phyloP scores from a whole-genome alignment of 2,329 filamentous ascomycete species.

The Aspergillus nomiae region DNA sequence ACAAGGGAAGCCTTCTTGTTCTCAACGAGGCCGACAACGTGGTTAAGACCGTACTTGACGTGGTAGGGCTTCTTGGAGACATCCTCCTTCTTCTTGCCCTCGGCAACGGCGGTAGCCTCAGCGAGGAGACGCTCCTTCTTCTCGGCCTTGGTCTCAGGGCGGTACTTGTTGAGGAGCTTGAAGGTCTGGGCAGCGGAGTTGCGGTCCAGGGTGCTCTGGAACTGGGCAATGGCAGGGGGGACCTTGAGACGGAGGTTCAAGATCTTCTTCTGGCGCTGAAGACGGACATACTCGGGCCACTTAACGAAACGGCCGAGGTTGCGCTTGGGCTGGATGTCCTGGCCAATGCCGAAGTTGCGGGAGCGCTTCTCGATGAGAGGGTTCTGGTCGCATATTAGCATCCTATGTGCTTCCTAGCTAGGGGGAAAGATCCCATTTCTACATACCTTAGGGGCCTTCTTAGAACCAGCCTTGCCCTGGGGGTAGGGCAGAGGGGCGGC shows the following conservation, averaged over 20 bases:
- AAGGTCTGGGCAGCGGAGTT: constrained; percentile 96
- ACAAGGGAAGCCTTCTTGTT: constrained; percentile 99
- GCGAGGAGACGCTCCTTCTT: constrained; percentile 99
- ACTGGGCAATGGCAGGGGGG: constrained; percentile 94
- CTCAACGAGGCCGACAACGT: constrained; percentile 95
- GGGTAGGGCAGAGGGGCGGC: constrained; percentile 95
- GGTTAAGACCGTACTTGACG: constrained; percentile 99
- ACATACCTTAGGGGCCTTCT: constrained; percentile 97
- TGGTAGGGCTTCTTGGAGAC: constrained; percentile 99
- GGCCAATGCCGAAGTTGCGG: constrained; percentile 97
- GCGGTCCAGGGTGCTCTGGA: constrained; percentile 94
- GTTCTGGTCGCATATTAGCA: constrained; percentile 64
- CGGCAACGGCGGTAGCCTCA: constrained; percentile 95
- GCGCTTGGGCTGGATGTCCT: constrained; percentile 95
- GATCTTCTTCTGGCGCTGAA: constrained; percentile 94
- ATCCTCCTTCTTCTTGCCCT: constrained; percentile 99
- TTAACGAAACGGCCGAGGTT: constrained; percentile 98
- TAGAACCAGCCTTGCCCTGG: constrained; percentile 83
- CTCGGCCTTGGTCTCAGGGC: constrained; percentile 97
- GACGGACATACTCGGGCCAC: constrained; percentile 99
- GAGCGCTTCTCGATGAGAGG: constrained; percentile 98
- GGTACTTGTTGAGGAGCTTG: constrained; percentile 99
- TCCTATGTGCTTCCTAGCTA: constrained; percentile 12
- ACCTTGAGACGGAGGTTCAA: constrained; percentile 98
- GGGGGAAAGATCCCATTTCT: constrained; percentile 4